Base-by-base conservation (phyloP, 495 filamentous ascomycete species). In the Bombardia bombarda region DNA sequence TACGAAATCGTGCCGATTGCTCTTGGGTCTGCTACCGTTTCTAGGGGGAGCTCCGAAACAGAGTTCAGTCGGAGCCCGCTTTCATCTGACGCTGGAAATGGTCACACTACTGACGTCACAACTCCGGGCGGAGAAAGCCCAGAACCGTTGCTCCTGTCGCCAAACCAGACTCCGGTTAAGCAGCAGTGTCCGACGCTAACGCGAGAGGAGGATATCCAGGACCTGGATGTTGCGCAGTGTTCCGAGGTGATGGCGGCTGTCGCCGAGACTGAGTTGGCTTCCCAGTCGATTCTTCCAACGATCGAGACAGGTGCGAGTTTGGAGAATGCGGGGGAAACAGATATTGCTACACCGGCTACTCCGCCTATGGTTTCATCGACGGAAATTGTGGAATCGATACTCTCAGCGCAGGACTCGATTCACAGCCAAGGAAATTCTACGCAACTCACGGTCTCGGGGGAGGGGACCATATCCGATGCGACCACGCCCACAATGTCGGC, bases 101-200 rank as follows among this genome's bases (percentile, higher is more conserved):
- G 53, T 16, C 53, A 36, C 17, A 24, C 62, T 8, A 72, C 67
- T 0, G 66, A 69, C 30, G 63, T 41, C 4, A 72, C 68, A 6
- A 62, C 68, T 0, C 68, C 67, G 0, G 62, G 60, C 12, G 52
- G 57, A 7, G 67, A 69, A 19, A 53, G 56, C 22, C 59, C 65
- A 7, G 58, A 53, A 7, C 51, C 55, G 7, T 28, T 50, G 3
- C 44, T 66, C n/a, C 46, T 58, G 7, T 68, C 70, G 0, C 69
- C 70, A 2, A 54, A 53, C 4, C 43, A 53, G 3, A 65, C 63
- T 2, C 69, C 69, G 0, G 32, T 55, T 2, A 67, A 63, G 47
- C 22, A 55, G 13, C 18, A 38, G 19, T 38, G 47, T 3, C 36
- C 44, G 26, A 6, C 42, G 8, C 19, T 63, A 19, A 63, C 61